Base-by-base conservation (phyloP, 805 yeast species). In the Metschnikowia lachancei region DNA sequence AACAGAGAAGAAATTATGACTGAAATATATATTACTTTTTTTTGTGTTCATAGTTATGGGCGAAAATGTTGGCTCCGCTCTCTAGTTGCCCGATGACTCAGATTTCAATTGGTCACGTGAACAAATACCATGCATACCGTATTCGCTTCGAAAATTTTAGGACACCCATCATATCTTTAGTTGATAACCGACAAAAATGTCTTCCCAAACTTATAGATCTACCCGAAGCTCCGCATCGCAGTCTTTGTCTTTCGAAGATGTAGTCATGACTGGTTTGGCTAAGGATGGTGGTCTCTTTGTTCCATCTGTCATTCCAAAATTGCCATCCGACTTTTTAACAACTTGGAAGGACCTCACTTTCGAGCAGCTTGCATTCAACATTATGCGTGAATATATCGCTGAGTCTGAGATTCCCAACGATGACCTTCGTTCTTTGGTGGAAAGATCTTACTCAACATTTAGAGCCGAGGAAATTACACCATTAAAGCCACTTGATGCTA, bases 261-360 rank as follows among this genome's bases (percentile, higher is more conserved):
- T 85, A 17, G 85, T 87, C 47, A 82, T 87, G 66, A 85, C 86
- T 47, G 99, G 99, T 43, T 76, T 94, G 60, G 98, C 98, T 44
- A 82, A 87, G 39, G 99, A 95, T 64, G 99, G 99, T 55, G 99
- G 99, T 34, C 78, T 94, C 34, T 94, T 88, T 66, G 76, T 94
- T 46, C 99, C 99, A 38, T 78, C 94, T 13, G 73, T 64, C 39
- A 87, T 91, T 56, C 97, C 98, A 47, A 65, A 75, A 52, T 75
- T 87, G 26, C 73, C 83, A 5, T 62, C 71, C 11, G 78, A 77
- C 48, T 77, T 85, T 52, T 66, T 84, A 45, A 61, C 70, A 32
- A 68, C 74, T 51, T 92, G 98, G 98, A 70, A 78, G 45, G 76
- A 83, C 48, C 72, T 87, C 47, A 70, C 85, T 18, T 94, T 94